Base-by-base conservation (phyloP, 208 protist genomes). In the Leishmania arabica region DNA sequence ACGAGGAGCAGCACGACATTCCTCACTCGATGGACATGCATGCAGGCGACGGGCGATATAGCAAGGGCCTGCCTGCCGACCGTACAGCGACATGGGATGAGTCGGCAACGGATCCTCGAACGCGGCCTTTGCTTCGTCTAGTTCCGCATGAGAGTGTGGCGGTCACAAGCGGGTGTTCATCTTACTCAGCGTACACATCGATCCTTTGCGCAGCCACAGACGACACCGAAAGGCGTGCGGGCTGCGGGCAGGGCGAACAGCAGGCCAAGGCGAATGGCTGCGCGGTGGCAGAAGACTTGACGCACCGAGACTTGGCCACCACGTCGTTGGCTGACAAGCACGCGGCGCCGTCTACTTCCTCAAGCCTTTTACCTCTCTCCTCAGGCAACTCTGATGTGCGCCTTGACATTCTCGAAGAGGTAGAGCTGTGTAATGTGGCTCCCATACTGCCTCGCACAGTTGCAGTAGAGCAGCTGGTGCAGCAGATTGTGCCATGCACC, bases 401-500 rank as follows among this genome's bases (percentile, higher is more conserved):
- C 0, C 62, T 92, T 31, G 86, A 91, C 70, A 76, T 94, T 24
- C 64, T 91, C 58, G 92, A 96, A 73, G 88, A 92, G 80, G 90
- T 93, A n/a, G 79, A 90, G 47, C 83, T 93, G 68, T 94, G 91
- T 79, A 92, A 86, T 49, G 7, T 95, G 1, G 85, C 91, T 2
- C 89, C 91, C 11, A 19, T 93, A 5, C 83, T 96, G 11, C 86
- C 91, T 1, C 89, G 91, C 68, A 93, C 86, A 69, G 92, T 93
- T 78, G 81, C 87, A 4, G 58, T 87, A 27, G 85, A 87, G 73
- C 81, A 83, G 31, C 82, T 96, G 17, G 71, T 76, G 49, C 84
- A 91, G 69, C 92, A 95, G 82, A 76, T 93, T 11, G 89, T 96
- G 66, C 92, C 91, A 0, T 92, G 84, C 62, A 92, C 89, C 0